phyloP scores from a whole-genome alignment of 2,329 filamentous ascomycete genomes.

The Fusarium sp. region DNA sequence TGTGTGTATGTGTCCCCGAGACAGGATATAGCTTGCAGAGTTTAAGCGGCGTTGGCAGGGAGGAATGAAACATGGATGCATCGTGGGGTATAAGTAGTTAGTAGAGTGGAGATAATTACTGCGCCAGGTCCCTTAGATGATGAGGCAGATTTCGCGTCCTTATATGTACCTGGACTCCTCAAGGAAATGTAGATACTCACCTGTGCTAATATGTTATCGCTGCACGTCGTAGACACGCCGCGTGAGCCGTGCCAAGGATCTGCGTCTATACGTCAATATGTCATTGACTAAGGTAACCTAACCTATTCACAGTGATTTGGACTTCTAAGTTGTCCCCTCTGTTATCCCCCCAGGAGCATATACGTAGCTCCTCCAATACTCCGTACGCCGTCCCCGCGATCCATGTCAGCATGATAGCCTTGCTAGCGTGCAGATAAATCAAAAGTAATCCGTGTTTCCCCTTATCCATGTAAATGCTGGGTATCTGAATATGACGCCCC shows the following conservation, averaged over 20 bases:
- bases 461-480: slow-evolving; percentile 43
- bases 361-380: slow-evolving; percentile 24
- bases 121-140: slow-evolving; percentile 14
- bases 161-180: not conserved
- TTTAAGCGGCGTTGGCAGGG: slow-evolving; percentile 40
- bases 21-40: slow-evolving; percentile 34
- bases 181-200: not conserved
- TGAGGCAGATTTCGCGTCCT: not conserved
- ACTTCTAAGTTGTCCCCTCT: not conserved
- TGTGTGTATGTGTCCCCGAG: not conserved
- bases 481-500: slow-evolving; percentile 37
- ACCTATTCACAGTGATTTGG: slow-evolving; percentile 7
- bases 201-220: not conserved
- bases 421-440: slow-evolving; percentile 22
- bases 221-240: not conserved
- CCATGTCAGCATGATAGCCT: slow-evolving; percentile 5
- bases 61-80: slow-evolving; percentile 18
- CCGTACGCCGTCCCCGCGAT: slow-evolving; percentile 35
- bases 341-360: slow-evolving; percentile 1
- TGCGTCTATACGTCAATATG: slow-evolving; percentile 26
- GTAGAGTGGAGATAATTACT: slow-evolving; percentile 24
- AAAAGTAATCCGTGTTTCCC: slow-evolving; percentile 29
- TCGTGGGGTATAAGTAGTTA: slow-evolving; percentile 14
- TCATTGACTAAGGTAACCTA: slow-evolving; percentile 7
- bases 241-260: slow-evolving; percentile 1